phyloP scores from a whole-genome alignment of 2,329 filamentous ascomycete species.

The Incumbomyces delicatus region DNA sequence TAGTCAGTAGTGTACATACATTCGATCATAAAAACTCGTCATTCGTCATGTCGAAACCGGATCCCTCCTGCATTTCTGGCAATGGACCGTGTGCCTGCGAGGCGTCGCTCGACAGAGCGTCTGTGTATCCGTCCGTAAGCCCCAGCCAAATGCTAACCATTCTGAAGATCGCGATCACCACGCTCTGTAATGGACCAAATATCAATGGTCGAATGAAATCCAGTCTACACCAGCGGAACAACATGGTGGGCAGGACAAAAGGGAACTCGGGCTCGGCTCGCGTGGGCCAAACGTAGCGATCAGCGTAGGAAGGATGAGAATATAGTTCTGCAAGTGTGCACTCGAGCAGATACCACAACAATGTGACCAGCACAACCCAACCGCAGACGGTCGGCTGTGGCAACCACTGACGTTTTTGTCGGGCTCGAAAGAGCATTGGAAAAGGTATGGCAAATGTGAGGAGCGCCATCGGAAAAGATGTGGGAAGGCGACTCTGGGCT shows the following conservation, averaged over 20 bases:
- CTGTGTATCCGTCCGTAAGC: slow-evolving; percentile 34
- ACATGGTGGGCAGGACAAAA: slow-evolving; percentile 46
- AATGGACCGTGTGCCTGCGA: slow-evolving; percentile 3
- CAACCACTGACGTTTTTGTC: slow-evolving; percentile 24
- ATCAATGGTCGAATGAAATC: slow-evolving; percentile 6
- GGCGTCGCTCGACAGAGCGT: slow-evolving; percentile 18
- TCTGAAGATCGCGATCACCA: slow-evolving; percentile 13
- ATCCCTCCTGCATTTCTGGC: slow-evolving; percentile 2
- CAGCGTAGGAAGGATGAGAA: slow-evolving; percentile 41
- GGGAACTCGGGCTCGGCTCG: slow-evolving; percentile 44
- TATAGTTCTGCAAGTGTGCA: slow-evolving; percentile 41
- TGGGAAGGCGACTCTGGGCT: slow-evolving; percentile 16
- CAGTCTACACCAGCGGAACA: slow-evolving; percentile 34
- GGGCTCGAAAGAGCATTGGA: slow-evolving; percentile 9
- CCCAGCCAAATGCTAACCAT: slow-evolving; percentile 23
- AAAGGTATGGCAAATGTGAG: slow-evolving; percentile 11
- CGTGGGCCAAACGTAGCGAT: slow-evolving; percentile 40
- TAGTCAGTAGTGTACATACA: neutral
- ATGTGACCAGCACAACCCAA: slow-evolving; percentile 30
- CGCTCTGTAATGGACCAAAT: slow-evolving; percentile 2
- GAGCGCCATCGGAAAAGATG: slow-evolving; percentile 26
- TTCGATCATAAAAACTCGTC: slow-evolving; percentile 19
- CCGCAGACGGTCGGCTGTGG: slow-evolving; percentile 29
- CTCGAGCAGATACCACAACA: slow-evolving; percentile 43
- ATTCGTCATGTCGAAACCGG: slow-evolving; percentile 9